Conservation (phyloP, 805 yeast species). For the Sporopachydermia quercuum region DNA sequence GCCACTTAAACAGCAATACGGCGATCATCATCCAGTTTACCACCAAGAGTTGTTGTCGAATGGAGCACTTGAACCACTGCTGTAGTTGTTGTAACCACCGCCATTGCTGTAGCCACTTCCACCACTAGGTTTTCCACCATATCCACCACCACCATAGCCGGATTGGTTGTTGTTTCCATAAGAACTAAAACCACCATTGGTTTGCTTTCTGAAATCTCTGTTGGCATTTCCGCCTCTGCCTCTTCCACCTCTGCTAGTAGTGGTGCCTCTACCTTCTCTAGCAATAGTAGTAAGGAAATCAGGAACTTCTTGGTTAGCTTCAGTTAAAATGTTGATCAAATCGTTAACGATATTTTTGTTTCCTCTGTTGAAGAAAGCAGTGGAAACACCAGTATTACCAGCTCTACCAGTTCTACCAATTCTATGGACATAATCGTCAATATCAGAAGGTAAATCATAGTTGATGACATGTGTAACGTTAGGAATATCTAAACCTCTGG, state of each 20-base stretch:
- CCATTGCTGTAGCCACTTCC: slow-evolving; percentile 17
- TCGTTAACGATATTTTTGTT: slow-evolving; percentile 84
- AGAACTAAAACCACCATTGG: slow-evolving; percentile 23
- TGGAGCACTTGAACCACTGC: slow-evolving; percentile 20
- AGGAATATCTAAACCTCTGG: slow-evolving; percentile 99
- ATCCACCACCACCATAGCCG: no score
- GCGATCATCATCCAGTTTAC: slow-evolving; percentile 15
- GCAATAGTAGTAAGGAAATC: slow-evolving; percentile 66
- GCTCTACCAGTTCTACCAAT: slow-evolving; percentile 99
- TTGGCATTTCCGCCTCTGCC: slow-evolving; percentile 33
- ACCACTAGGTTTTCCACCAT: slow-evolving; percentile 11
- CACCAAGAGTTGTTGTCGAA: slow-evolving; percentile 41
- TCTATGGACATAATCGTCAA: slow-evolving; percentile 98
- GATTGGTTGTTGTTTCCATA: slow-evolving; percentile 12
- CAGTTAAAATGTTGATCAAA: slow-evolving; percentile 70
- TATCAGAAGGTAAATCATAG: slow-evolving; percentile 92
- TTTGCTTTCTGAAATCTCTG: slow-evolving; percentile 38
- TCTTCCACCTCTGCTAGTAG: slow-evolving; percentile 29
- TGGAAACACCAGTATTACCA: slow-evolving; percentile 97
- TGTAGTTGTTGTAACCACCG: slow-evolving; percentile 15
- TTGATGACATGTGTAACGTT: slow-evolving; percentile 96
- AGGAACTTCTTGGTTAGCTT: slow-evolving; percentile 98
- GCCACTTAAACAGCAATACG: no score
- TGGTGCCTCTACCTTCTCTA: slow-evolving; percentile 51
- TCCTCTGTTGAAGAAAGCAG: slow-evolving; percentile 95